phyloP scores from a whole-genome alignment of 75 land plant genomes.

The Isoetes taiwanensis region DNA sequence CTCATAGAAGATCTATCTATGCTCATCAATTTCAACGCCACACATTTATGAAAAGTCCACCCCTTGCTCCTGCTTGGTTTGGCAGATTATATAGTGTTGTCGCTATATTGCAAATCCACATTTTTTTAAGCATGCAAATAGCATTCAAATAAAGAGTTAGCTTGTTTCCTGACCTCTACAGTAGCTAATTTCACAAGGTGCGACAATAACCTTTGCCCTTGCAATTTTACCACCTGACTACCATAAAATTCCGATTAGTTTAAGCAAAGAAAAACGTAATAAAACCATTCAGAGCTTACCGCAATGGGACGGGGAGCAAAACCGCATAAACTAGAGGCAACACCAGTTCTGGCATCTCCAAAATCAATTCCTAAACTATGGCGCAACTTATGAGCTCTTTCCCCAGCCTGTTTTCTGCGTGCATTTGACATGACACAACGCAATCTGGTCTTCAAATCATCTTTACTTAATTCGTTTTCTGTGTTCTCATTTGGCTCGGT shows the following conservation, averaged over 20 bases:
- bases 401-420: slow-evolving; percentile 17
- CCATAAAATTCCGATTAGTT: neutral
- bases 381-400: slow-evolving; percentile 23
- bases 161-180: no score
- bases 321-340: slow-evolving; percentile 58
- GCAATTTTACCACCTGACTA: slow-evolving; percentile 49
- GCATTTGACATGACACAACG: slow-evolving; percentile 33
- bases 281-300: slow-evolving; percentile 20
- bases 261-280: neutral
- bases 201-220: slow-evolving; percentile 56
- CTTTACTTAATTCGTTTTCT: no score
- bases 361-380: slow-evolving; percentile 63
- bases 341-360: slow-evolving; percentile 51
- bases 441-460: slow-evolving; percentile 9
- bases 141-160: no score
- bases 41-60: no score
- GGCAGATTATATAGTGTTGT: no score
- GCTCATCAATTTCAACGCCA: no score
- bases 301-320: slow-evolving; percentile 55
- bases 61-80: no score
- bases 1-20: no score
- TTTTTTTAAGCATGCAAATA: no score
- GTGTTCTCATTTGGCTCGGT: no score
- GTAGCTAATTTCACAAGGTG: slow-evolving; percentile 50
- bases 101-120: no score